phyloP scores from a whole-genome alignment of 805 yeast genomes.

The Spathaspora arborariae region DNA sequence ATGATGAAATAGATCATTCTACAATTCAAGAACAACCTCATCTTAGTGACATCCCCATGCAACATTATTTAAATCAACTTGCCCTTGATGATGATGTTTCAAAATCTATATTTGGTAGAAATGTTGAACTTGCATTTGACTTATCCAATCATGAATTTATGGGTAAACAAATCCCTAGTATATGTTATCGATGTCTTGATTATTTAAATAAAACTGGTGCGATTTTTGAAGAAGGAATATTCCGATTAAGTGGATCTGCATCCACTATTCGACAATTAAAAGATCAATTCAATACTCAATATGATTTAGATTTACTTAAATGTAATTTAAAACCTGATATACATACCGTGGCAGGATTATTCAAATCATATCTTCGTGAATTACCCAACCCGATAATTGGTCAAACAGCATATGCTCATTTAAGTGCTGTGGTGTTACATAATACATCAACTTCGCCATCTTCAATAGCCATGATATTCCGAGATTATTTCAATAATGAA shows the following conservation, averaged over 20 bases:
- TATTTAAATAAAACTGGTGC: constrained; percentile 66
- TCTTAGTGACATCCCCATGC: constrained; percentile 16
- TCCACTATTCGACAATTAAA: constrained; percentile 66
- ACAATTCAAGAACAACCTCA: not conserved
- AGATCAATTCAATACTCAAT: constrained; percentile 60
- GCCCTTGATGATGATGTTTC: constrained; percentile 31
- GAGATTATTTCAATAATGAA: constrained; percentile 27
- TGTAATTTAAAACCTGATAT: constrained; percentile 56
- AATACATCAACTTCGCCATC: constrained; percentile 19
- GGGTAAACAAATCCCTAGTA: constrained; percentile 61
- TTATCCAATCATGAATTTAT: constrained; percentile 47
- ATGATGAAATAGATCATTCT: constrained; percentile 2
- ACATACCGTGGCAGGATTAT: constrained; percentile 81
- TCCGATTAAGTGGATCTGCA: constrained; percentile 86
- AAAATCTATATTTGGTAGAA: constrained; percentile 60
- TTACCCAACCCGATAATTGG: constrained; percentile 70
- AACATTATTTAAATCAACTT: constrained; percentile 32
- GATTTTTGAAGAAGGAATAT: constrained; percentile 83
- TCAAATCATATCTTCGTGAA: constrained; percentile 78
- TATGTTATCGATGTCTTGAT: constrained; percentile 71
- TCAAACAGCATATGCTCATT: constrained; percentile 33
- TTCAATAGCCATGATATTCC: constrained; percentile 22
- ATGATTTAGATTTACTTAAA: constrained; percentile 64
- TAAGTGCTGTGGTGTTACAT: constrained; percentile 19
- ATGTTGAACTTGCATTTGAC: constrained; percentile 47